phyloP scores from a whole-genome alignment of 1,284 basidiomycete species.

The Puccinia hordei region DNA sequence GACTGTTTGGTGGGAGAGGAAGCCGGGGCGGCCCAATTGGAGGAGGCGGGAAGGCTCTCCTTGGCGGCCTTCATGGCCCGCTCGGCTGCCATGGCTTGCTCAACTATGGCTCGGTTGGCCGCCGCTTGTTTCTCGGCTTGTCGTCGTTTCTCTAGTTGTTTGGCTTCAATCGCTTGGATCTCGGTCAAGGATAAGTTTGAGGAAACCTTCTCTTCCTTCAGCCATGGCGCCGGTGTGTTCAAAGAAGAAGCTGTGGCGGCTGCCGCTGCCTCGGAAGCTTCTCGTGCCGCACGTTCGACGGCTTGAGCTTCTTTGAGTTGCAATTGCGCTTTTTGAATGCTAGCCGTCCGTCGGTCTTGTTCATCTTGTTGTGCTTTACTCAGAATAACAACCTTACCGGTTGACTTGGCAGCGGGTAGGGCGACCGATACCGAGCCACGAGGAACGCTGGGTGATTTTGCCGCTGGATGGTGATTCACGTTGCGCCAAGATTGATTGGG shows the following conservation, averaged over 20 bases:
- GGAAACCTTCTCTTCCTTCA: constrained; percentile 34
- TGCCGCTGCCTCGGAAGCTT: constrained; percentile 44
- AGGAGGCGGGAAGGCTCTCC: constrained; percentile 56
- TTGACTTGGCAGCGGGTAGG: constrained; percentile 11
- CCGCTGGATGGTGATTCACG: constrained; percentile 11
- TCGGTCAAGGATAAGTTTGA: constrained; percentile 68
- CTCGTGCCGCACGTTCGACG: constrained; percentile 43
- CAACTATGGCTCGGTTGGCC: constrained; percentile 20
- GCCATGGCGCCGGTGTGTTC: constrained; percentile 42
- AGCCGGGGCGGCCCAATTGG: constrained; percentile 24
- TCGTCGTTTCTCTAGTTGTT: constrained; percentile 71
- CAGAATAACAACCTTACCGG: constrained; percentile 28
- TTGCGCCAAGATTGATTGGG: constrained; percentile 31
- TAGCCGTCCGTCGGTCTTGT: constrained; percentile 42
- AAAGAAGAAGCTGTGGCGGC: constrained; percentile 41
- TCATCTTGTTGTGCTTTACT: constrained; percentile 46
- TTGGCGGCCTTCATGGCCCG: constrained; percentile 51
- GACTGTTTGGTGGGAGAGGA: constrained; percentile 48
- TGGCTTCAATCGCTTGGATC: constrained; percentile 91
- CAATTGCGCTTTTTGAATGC: constrained; percentile 47
- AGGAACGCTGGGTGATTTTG: constrained; percentile 7
- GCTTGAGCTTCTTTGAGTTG: constrained; percentile 50
- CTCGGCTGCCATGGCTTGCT: constrained; percentile 62
- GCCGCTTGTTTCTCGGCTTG: constrained; percentile 67
- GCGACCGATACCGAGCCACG: neutral